A percentile compares a stretch with the other conserved stretches of the same genome.
Evolutionary conservation across 495 filamentous ascomycete genomes (phyloP).

Genomic region (Pseudevernia furfuracea): DNA sequence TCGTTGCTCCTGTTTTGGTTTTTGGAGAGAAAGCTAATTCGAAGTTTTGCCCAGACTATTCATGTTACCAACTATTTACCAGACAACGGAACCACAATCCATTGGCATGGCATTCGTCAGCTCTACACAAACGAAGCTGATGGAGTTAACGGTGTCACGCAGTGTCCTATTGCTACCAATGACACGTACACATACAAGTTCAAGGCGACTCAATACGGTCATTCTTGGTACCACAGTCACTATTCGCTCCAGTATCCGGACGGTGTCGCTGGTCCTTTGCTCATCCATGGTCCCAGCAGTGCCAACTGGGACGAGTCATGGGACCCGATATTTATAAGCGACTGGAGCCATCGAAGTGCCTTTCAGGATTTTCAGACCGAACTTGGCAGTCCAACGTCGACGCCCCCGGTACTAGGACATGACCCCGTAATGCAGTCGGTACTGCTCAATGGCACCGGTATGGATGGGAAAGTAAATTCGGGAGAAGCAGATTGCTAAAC

Average conservation of each 20-base stretch:
- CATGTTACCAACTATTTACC: conserved; percentile 32
- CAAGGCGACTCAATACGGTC: conserved; percentile 47
- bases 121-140: conserved; percentile 39
- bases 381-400: conserved; percentile 8
- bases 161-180: conserved; percentile 45
- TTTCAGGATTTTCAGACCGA: conserved; percentile 20
- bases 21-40: background rate
- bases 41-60: background rate
- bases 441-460: conserved; percentile 46
- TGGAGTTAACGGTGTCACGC: conserved; percentile 38
- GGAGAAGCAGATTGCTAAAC: background rate
- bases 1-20: background rate
- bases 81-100: conserved; percentile 20
- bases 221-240: conserved; percentile 53
- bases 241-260: conserved; percentile 39
- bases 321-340: conserved; percentile 22
- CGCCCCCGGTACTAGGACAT: background rate
- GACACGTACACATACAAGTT: conserved; percentile 45
- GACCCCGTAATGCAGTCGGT: conserved; percentile 31
- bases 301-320: conserved; percentile 31
- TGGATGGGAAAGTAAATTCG: conserved; percentile 24
- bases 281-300: conserved; percentile 40
- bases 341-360: conserved; percentile 23
- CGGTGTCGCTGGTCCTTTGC: conserved; percentile 30
- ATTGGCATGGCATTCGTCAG: conserved; percentile 38